Evolutionary conservation across 1,284 basidiomycete genomes (phyloP).

Genomic region (Cryptococcus sp.): DNA sequence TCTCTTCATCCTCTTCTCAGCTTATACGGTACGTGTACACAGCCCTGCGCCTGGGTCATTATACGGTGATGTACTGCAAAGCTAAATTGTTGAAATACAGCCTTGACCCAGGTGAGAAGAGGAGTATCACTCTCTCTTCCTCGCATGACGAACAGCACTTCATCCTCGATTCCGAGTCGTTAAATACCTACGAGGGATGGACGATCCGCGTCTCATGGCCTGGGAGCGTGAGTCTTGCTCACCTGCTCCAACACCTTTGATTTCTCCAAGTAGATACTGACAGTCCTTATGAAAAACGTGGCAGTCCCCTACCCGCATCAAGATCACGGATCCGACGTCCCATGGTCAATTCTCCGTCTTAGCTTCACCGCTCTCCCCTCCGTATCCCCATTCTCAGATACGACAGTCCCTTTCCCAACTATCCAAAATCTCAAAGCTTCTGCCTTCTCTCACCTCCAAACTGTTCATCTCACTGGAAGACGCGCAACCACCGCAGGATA

Average conservation of each 20-base stretch:
- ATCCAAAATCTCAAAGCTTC: not conserved
- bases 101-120: conserved; percentile 1
- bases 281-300: not conserved
- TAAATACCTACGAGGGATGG: conserved; percentile 17
- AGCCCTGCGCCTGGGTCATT: not conserved
- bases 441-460: not conserved
- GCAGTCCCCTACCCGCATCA: conserved; percentile 28
- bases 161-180: conserved; percentile 12
- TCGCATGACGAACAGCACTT: conserved; percentile 21
- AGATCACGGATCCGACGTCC: conserved; percentile 9
- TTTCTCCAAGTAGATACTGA: not conserved
- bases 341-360: conserved; percentile 14
- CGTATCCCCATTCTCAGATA: conserved; percentile 20
- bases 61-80: too few relatives aligned
- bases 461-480: not conserved
- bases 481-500: not conserved
- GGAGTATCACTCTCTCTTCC: conserved; percentile 16
- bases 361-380: conserved; percentile 26
- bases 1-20: not conserved
- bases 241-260: not conserved
- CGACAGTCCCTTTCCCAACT: not conserved
- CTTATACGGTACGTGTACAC: not conserved
- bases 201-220: conserved; percentile 46
- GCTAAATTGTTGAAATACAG: not conserved
- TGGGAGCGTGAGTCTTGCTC: conserved; percentile 28